Conservation (phyloP, 495 filamentous ascomycete species). For the Aspergillus wentii region DNA sequence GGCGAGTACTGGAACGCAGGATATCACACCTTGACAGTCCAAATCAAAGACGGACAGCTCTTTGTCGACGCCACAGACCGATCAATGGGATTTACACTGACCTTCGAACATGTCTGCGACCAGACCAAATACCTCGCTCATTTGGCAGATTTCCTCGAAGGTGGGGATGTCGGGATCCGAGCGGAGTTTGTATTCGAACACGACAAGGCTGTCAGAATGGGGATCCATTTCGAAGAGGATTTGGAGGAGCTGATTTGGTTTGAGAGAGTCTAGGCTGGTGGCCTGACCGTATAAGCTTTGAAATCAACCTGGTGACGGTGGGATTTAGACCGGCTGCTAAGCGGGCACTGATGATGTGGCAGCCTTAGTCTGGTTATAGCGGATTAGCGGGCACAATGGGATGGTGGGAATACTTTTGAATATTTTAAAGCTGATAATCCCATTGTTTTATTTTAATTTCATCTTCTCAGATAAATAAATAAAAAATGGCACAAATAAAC, state of each 20-base stretch:
- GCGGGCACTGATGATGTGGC: no score
- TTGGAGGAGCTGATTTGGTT: constrained; percentile 25
- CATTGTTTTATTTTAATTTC: no score
- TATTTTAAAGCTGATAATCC: no score
- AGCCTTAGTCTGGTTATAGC: no score
- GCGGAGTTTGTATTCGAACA: constrained; percentile 19
- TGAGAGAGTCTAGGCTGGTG: no score
- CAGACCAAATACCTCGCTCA: constrained; percentile 5
- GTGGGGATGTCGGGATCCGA: constrained; percentile 1
- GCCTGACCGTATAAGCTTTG: no score
- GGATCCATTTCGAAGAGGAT: constrained; percentile 13
- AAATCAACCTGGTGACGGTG: no score
- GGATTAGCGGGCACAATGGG: no score
- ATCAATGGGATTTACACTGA: constrained; percentile 15
- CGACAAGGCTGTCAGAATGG: constrained; percentile 15
- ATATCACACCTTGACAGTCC: constrained; percentile 9
- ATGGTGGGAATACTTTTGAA: no score
- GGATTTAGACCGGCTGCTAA: no score
- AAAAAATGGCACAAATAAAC: no score
- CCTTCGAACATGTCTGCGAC: constrained; percentile 5
- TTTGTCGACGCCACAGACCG: constrained; percentile 32
- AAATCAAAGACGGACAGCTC: constrained; percentile 19
- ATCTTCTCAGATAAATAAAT: no score
- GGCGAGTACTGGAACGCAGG: constrained; percentile 15
- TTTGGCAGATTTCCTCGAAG: constrained; percentile 2